Conservation (phyloP, 2,329 filamentous ascomycete genomes). For the Dactylella cylindrospora region DNA sequence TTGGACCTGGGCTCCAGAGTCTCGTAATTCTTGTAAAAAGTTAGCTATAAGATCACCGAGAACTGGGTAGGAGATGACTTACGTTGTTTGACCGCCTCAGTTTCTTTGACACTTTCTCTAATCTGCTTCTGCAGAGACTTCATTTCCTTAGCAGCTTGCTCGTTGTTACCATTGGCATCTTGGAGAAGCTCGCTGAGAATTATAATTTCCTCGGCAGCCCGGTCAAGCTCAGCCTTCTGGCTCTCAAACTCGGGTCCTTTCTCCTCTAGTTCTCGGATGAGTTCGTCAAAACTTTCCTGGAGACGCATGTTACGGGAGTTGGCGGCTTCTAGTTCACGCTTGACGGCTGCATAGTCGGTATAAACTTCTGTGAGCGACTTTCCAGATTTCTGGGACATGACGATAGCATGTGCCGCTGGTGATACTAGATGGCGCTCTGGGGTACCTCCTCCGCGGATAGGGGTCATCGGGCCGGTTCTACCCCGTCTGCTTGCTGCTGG, state of each 20-base stretch:
- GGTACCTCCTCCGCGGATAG: conserved; percentile 57
- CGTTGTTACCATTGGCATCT: conserved; percentile 49
- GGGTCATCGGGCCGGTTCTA: conserved; percentile 57
- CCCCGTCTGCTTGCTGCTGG: conserved; percentile 57
- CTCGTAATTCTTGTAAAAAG: conserved; percentile 65
- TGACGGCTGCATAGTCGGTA: conserved; percentile 61
- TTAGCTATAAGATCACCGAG: conserved; percentile 3
- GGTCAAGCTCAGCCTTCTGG: conserved; percentile 75
- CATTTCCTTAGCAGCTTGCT: conserved; percentile 62
- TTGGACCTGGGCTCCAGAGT: conserved; percentile 86
- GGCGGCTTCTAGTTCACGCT: conserved; percentile 72
- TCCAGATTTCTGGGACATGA: conserved; percentile 48
- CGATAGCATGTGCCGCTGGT: conserved; percentile 54
- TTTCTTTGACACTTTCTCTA: conserved; percentile 64
- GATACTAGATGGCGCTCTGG: conserved; percentile 59
- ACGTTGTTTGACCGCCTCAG: conserved; percentile 74
- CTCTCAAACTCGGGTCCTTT: conserved; percentile 88
- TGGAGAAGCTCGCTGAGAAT: conserved; percentile 85
- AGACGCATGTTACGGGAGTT: conserved; percentile 74
- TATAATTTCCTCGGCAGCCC: conserved; percentile 75
- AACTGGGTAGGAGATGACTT: conserved; percentile 5
- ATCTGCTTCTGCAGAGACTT: conserved; percentile 77
- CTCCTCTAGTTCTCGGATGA: conserved; percentile 79
- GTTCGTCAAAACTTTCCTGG: conserved; percentile 75
- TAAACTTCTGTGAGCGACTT: conserved; percentile 63